Evolutionary conservation across 176 grass and related monocot species (phyloP).

Genomic region (Panicum miliaceum): DNA sequence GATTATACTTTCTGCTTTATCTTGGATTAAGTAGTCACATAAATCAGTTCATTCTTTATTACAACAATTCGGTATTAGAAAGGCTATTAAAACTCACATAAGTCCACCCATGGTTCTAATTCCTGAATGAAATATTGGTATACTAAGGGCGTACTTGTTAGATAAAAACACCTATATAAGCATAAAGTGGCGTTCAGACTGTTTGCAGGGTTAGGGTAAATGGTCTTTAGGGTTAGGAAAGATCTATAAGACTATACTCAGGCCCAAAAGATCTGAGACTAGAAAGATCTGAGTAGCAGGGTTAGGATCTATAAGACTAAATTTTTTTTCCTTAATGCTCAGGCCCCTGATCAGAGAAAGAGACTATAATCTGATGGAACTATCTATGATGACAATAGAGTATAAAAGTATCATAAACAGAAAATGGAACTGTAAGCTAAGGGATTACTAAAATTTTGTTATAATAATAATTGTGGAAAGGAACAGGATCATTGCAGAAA

Average conservation of each 20-base stretch:
- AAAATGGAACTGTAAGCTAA: neutral
- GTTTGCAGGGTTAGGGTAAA: neutral
- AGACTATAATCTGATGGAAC: neutral
- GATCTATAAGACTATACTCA: no score
- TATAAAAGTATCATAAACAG: neutral
- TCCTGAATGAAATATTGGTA: slow-evolving; percentile 16
- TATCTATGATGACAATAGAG: neutral
- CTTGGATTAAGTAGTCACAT: slow-evolving; percentile 11
- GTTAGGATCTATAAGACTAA: neutral
- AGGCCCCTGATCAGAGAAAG: neutral
- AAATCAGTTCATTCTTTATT: neutral
- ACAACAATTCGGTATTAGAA: neutral
- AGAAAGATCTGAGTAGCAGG: no score
- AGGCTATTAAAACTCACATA: neutral
- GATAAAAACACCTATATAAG: neutral
- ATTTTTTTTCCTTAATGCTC: neutral
- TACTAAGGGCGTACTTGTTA: neutral
- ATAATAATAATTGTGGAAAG: neutral
- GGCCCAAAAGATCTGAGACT: no score
- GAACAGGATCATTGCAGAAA: neutral
- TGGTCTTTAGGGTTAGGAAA: no score
- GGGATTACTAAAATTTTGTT: neutral
- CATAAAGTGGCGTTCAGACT: neutral
- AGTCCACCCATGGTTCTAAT: slow-evolving; percentile 10
- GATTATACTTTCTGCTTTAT: neutral